Percentiles rank a stretch among this genome's conserved stretches.
These are phyloP conservation scores for Aspergillus indologenus DNA, from an alignment of 495 filamentous ascomycete species.

Conservation along the genomic window DNA sequence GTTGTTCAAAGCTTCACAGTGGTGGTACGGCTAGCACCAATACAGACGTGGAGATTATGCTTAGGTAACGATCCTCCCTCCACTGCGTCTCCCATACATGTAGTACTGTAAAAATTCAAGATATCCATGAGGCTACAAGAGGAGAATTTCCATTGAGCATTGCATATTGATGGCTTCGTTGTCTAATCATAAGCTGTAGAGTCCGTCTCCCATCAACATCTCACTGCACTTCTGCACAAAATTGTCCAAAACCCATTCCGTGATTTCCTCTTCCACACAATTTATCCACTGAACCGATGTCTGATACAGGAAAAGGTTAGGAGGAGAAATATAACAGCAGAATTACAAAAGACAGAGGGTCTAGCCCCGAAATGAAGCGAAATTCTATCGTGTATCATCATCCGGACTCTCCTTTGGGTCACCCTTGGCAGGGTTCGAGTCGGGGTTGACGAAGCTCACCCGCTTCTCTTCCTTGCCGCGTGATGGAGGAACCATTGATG, in stretches of 20 bases:
- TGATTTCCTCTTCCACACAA: slow-evolving; percentile 1
- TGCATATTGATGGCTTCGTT: slow-evolving; percentile 24
- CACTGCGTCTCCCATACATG: too few relatives aligned
- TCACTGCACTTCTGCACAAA: background rate
- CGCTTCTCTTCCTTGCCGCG: slow-evolving; percentile 42
- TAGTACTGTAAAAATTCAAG: too few relatives aligned
- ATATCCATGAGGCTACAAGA: background rate
- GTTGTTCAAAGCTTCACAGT: background rate
- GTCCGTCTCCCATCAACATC: background rate
- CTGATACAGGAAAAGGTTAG: slow-evolving; percentile 21
- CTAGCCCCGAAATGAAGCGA: slow-evolving; percentile 10
- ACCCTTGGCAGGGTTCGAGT: slow-evolving; percentile 26
- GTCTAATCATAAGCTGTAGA: slow-evolving; percentile 9
- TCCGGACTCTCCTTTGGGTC: slow-evolving; percentile 22
- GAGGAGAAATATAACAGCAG: slow-evolving; percentile 4
- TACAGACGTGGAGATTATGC: background rate
- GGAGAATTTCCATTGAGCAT: slow-evolving; percentile 20
- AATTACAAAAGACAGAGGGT: slow-evolving; percentile 9
- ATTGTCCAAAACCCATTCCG: background rate
- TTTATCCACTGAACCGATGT: slow-evolving; percentile 9
- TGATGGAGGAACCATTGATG: slow-evolving; percentile 44
- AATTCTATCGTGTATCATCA: slow-evolving; percentile 21
- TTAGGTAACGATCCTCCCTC: background rate
- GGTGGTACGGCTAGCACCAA: background rate
- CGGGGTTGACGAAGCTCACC: slow-evolving; percentile 47